phyloP scores from a whole-genome alignment of 257 asterid genomes.

The Nicotiana paniculata region DNA sequence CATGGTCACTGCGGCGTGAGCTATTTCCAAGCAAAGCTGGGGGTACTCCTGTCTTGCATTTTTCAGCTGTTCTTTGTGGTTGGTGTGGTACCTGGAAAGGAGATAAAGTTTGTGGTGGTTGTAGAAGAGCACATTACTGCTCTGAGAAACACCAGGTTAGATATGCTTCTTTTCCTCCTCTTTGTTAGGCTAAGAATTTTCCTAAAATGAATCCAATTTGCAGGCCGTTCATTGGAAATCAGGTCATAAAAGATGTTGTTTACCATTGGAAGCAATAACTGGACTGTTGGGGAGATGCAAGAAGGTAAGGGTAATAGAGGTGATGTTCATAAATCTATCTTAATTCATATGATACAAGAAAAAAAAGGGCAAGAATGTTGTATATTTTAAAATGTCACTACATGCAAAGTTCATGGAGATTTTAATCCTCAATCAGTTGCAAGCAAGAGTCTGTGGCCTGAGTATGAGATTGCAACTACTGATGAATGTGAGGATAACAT shows the following conservation, averaged over 20 bases:
- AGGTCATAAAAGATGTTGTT: constrained; percentile 57
- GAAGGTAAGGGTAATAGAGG: constrained; percentile 13
- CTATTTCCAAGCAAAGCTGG: constrained; percentile 96
- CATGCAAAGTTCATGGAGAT: not conserved
- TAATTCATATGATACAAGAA: not conserved
- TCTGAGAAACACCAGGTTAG: constrained; percentile 83
- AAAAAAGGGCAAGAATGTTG: not conserved
- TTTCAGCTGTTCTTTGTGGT: constrained; percentile 61
- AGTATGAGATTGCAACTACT: constrained; percentile 62
- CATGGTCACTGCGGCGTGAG: constrained; percentile 65
- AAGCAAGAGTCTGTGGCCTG: constrained; percentile 65
- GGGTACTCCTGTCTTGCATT: constrained; percentile 63
- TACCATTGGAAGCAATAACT: too few species aligned
- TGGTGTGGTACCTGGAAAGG: constrained; percentile 98
- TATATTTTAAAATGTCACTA: not conserved
- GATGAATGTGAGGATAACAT: constrained; percentile 53
- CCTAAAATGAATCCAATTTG: constrained; percentile 12
- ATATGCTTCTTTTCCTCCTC: not conserved
- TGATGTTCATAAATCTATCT: not conserved
- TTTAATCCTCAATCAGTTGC: constrained; percentile 44
- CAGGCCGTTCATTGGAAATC: constrained; percentile 86
- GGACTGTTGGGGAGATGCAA: constrained; percentile 6
- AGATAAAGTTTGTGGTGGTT: constrained; percentile 68
- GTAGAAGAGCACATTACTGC: constrained; percentile 67
- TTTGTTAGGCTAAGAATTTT: not conserved